A percentile compares a stretch with the other conserved stretches of the same genome.
Evolutionary conservation across 2,329 filamentous ascomycete species (phyloP).

Genomic region (Monosporascus sp.): DNA sequence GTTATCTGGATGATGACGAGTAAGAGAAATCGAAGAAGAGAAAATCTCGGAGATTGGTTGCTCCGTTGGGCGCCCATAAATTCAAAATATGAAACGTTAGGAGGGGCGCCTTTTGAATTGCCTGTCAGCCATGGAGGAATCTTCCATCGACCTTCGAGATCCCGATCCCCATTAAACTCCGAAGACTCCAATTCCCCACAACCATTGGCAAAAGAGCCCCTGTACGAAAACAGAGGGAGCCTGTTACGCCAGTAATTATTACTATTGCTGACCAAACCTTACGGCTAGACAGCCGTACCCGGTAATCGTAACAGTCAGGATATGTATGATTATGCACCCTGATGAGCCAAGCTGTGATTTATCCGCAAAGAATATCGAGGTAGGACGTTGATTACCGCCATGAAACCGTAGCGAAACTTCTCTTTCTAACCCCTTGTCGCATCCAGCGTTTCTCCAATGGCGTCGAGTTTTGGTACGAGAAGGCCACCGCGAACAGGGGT

Average conservation of each 20-base stretch:
- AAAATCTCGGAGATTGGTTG: neutral
- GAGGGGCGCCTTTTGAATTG: neutral
- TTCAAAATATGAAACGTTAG: neutral
- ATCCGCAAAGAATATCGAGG: neutral
- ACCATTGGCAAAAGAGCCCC: neutral
- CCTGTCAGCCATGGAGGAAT: too few species aligned
- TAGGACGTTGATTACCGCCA: neutral
- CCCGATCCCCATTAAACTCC: too few species aligned
- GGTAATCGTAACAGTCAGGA: too few species aligned
- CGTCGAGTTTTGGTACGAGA: neutral
- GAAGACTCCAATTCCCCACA: neutral
- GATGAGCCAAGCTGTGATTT: too few species aligned
- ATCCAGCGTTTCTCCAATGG: neutral
- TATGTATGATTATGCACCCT: too few species aligned
- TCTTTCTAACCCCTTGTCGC: neutral
- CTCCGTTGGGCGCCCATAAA: neutral
- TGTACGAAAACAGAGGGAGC: too few species aligned
- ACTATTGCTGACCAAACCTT: neutral
- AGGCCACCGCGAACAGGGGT: neutral
- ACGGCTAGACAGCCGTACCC: too few species aligned
- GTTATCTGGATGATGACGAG: neutral
- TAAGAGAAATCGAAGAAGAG: slow-evolving; percentile 8
- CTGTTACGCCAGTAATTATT: neutral
- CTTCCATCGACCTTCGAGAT: too few species aligned
- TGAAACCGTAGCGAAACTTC: neutral